Conservation (phyloP, 2,329 filamentous ascomycete genomes). For the Beauveria pseudobassiana region DNA sequence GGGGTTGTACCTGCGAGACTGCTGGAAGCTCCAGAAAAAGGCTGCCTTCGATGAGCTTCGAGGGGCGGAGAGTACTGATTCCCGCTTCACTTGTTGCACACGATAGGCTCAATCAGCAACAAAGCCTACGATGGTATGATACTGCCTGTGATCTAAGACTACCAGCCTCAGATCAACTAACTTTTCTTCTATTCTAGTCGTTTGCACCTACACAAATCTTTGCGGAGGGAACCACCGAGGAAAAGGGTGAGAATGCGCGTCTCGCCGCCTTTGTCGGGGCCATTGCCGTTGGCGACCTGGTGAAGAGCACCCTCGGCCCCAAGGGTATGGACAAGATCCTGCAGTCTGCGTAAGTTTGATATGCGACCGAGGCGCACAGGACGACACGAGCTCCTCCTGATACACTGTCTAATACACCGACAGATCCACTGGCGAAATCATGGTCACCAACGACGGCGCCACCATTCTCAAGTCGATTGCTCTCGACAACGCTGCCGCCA, state of each 20-base stretch:
- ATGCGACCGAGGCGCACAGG: background rate
- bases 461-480: slow-evolving; percentile 98
- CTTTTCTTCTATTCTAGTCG: slow-evolving; percentile 31
- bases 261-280: slow-evolving; percentile 96
- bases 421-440: slow-evolving; percentile 90
- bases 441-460: slow-evolving; percentile 98
- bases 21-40: slow-evolving; percentile 13
- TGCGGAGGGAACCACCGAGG: slow-evolving; percentile 90
- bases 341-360: slow-evolving; percentile 71
- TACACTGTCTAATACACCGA: slow-evolving; percentile 17
- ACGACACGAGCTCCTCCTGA: slow-evolving; percentile 7
- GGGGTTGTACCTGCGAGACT: slow-evolving; percentile 8
- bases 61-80: slow-evolving; percentile 10
- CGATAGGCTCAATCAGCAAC: slow-evolving; percentile 3
- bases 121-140: slow-evolving; percentile 10
- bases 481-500: slow-evolving; percentile 94
- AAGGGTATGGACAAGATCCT: slow-evolving; percentile 99
- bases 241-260: slow-evolving; percentile 98
- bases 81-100: slow-evolving; percentile 5
- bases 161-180: background rate
- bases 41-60: slow-evolving; percentile 12
- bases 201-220: slow-evolving; percentile 97
- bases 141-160: background rate
- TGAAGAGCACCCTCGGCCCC: slow-evolving; percentile 93
- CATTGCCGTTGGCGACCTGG: slow-evolving; percentile 93